Base-by-base conservation (phyloP, 1,284 basidiomycete genomes). In the Coniferiporia weirii region DNA sequence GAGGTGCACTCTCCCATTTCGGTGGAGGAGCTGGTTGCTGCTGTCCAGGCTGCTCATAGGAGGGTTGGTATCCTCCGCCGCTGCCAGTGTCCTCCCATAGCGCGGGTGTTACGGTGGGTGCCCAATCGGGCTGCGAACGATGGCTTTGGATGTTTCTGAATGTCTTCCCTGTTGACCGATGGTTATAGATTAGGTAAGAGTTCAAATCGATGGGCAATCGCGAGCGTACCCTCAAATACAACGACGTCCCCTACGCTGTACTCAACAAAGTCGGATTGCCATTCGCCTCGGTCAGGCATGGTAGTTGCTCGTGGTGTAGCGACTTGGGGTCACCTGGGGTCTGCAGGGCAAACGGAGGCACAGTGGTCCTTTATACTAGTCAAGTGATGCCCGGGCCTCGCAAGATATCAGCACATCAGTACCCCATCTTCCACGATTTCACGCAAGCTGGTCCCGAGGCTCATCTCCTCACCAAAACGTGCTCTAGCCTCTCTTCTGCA, bases 141-240 rank as follows among this genome's bases (percentile, higher is more conserved):
- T 91, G 88, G 12, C 84, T 73, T 67, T 89, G 86, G 64, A 89
- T 81, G 71, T 84, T 84, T 70, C 81, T 84, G 75, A 89, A 91
- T 54, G 70, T 72, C 63, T 72, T 69, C 34, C 80, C 86, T 89
- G 63, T 38, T 13, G 57, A 54, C 49, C 27, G 47, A 56, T 45
- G 27, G 36, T 45, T 47, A 45, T 4, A 27, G 35, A 38, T 35
- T 40, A 15, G 15, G 34, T 38, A 36, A 38, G 13, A 34, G 17
- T n/a, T 19, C 32, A 32, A 19, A 48, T 45, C 45, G n/a, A 34
- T 12, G 46, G 35, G 34, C 47, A 53, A 20, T 1, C 15, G 19
- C 47, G 17, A 12, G 56, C 65, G 22, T 59, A 81, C 88, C 83
- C 67, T 86, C 64, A 67, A 76, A 89, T 56, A 72, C 71, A 61